These are phyloP conservation scores for Cladobotryum protrusum DNA, from an alignment of 2,329 filamentous ascomycete species.

Conservation along the genomic window DNA sequence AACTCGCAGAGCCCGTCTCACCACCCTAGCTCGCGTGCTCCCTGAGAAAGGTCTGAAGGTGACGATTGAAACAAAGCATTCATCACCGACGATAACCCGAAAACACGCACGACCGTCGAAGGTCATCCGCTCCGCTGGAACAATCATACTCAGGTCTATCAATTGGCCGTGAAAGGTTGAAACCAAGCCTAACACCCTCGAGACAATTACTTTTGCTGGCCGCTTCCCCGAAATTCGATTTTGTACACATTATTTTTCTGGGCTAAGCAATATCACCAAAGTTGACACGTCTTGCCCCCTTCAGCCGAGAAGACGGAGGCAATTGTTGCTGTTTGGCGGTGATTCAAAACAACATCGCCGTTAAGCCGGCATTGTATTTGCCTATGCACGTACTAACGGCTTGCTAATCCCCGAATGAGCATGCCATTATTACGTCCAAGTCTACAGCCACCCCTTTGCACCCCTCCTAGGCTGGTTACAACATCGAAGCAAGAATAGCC, in stretches of 20 bases:
- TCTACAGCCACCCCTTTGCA: conserved; percentile 2
- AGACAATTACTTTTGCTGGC: not conserved
- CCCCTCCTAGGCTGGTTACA: not conserved
- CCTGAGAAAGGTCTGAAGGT: not conserved
- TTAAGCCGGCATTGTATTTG: not conserved
- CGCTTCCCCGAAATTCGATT: too few relatives aligned
- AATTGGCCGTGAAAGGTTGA: too few relatives aligned
- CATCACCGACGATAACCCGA: conserved; percentile 14
- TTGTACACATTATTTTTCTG: too few relatives aligned
- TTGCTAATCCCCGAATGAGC: conserved; percentile 1
- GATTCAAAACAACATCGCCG: not conserved
- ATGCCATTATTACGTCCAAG: conserved; percentile 5
- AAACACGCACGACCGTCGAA: conserved; percentile 7
- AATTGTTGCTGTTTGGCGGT: not conserved
- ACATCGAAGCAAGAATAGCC: not conserved
- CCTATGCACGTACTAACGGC: not conserved
- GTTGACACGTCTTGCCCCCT: too few relatives aligned
- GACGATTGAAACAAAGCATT: not conserved
- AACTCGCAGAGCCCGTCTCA: too few relatives aligned
- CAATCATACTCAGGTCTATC: not conserved
- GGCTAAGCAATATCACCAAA: too few relatives aligned
- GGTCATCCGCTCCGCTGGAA: not conserved
- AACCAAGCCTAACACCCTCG: not conserved
- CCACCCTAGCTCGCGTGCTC: not conserved
- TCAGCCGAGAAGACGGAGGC: too few relatives aligned